phyloP scores from a whole-genome alignment of 148 eudicot genomes.

The Rhododendron kiyosumense region DNA sequence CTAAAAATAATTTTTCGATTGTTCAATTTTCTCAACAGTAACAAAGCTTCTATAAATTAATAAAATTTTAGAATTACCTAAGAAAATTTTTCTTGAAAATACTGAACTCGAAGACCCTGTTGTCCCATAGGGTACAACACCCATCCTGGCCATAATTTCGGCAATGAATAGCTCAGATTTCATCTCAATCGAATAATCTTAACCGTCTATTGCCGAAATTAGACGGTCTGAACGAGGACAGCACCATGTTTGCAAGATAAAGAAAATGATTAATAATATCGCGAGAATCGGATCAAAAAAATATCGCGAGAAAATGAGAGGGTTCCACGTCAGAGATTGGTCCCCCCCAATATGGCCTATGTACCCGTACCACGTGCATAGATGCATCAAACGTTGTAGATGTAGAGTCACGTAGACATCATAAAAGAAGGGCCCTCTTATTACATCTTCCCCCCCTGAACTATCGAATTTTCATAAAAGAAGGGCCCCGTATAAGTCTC shows the following conservation, averaged over 20 bases:
- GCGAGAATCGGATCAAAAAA: not conserved
- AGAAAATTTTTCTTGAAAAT: too few relatives aligned
- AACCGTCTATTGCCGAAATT: too few relatives aligned
- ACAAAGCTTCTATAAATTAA: not conserved
- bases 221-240: too few relatives aligned
- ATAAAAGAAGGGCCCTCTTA: not conserved
- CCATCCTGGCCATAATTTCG: too few relatives aligned
- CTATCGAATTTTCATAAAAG: not conserved
- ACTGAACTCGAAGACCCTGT: too few relatives aligned
- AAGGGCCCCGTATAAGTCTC: not conserved
- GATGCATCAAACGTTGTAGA: conserved; percentile 9
- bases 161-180: too few relatives aligned
- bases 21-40: too few relatives aligned
- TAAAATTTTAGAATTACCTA: too few relatives aligned
- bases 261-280: not conserved
- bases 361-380: conserved; percentile 8
- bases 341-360: not conserved
- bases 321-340: not conserved
- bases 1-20: too few relatives aligned
- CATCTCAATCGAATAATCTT: accelerated
- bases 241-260: not conserved
- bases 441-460: not conserved
- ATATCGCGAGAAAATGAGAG: not conserved
- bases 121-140: too few relatives aligned
- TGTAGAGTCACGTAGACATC: not conserved